phyloP scores from a whole-genome alignment of 179 eudicot genomes.

The Spergularia azorica region DNA sequence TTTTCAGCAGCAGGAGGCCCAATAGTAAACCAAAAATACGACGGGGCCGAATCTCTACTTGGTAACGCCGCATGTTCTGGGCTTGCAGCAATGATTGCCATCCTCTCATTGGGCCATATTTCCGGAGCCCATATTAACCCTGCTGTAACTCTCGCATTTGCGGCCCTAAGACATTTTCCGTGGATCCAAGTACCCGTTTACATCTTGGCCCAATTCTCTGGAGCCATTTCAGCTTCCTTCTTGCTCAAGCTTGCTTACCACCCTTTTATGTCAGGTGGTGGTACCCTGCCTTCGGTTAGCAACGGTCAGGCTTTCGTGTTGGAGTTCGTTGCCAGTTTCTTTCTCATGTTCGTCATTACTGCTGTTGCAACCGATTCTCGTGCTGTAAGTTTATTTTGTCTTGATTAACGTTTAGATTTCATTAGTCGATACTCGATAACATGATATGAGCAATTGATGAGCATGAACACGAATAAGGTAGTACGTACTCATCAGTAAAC shows the following conservation, averaged over 20 bases:
- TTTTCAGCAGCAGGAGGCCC: slow-evolving; percentile 42
- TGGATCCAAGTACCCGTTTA: slow-evolving; percentile 42
- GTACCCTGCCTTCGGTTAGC: slow-evolving; percentile 33
- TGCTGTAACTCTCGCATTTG: slow-evolving; percentile 41
- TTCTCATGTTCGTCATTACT: slow-evolving; percentile 48
- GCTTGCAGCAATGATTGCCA: slow-evolving; percentile 32
- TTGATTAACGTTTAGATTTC: not conserved
- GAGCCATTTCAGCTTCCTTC: slow-evolving; percentile 33
- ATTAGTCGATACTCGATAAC: too few relatives aligned
- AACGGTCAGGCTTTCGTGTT: slow-evolving; percentile 30
- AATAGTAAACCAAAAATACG: slow-evolving; percentile 36
- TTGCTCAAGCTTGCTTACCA: slow-evolving; percentile 39
- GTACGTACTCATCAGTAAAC: too few relatives aligned
- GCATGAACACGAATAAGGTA: too few relatives aligned
- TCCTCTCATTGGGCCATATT: slow-evolving; percentile 36
- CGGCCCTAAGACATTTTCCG: slow-evolving; percentile 33
- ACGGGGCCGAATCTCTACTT: slow-evolving; percentile 26
- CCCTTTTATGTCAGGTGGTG: slow-evolving; percentile 38
- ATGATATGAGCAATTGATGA: too few relatives aligned
- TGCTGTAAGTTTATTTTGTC: slow-evolving; percentile 25
- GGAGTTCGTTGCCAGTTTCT: slow-evolving; percentile 38
- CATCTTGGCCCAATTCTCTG: slow-evolving; percentile 32
- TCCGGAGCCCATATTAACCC: slow-evolving; percentile 48
- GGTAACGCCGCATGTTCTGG: slow-evolving; percentile 47
- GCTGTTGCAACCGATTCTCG: slow-evolving; percentile 44